Percentiles rank a stretch among this genome's conserved stretches.
Conservation (phyloP, 2,329 filamentous ascomycete species). For the Cladobotryum mycophilum region DNA sequence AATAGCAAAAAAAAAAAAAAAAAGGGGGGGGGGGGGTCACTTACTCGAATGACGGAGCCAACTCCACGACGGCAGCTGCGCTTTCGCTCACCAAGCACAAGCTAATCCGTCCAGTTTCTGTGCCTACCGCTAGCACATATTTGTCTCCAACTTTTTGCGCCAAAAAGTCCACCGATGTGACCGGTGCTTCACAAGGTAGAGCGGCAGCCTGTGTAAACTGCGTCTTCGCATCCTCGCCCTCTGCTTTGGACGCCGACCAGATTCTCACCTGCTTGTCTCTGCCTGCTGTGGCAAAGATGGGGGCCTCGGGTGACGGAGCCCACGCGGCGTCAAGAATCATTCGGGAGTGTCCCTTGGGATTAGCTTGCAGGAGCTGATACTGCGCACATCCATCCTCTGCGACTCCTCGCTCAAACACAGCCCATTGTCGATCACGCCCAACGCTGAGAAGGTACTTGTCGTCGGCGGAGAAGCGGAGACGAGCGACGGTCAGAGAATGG, state of each 20-base stretch:
- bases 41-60: conserved; percentile 34
- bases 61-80: conserved; percentile 31
- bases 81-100: conserved; percentile 36
- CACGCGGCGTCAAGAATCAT: conserved; percentile 91
- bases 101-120: conserved; percentile 45
- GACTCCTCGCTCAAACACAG: conserved; percentile 59
- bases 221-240: conserved; percentile 23
- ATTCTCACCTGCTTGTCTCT: conserved; percentile 80
- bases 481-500: conserved; percentile 80
- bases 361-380: conserved; percentile 57
- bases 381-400: conserved; percentile 23
- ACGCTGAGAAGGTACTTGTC: conserved; percentile 77
- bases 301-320: conserved; percentile 54
- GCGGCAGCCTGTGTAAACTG: conserved; percentile 48
- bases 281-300: conserved; percentile 77
- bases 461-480: conserved; percentile 71
- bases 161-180: conserved; percentile 67
- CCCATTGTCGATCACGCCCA: conserved; percentile 87
- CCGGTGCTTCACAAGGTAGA: conserved; percentile 51
- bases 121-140: conserved; percentile 49
- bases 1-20: no score
- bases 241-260: conserved; percentile 43
- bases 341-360: conserved; percentile 79
- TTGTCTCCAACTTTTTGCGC: conserved; percentile 24
- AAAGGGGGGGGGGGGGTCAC: no score